Evolutionary conservation across 2,329 filamentous ascomycete species (phyloP).

Genomic region (Lasiodiplodia citricola): DNA sequence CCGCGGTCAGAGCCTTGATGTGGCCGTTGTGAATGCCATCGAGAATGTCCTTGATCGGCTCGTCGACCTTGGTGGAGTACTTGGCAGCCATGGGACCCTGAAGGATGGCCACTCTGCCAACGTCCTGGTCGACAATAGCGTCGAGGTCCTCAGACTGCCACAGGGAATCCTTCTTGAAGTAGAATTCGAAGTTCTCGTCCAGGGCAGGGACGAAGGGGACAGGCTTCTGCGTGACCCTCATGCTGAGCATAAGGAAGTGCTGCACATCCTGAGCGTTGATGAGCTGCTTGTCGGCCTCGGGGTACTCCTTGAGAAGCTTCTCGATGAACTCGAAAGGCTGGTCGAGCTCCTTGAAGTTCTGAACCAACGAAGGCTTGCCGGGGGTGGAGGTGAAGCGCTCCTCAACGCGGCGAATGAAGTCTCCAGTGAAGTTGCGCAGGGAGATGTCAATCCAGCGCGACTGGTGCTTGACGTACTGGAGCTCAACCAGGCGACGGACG

Average conservation of each 20-base stretch:
- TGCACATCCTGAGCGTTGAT: conserved; percentile 99
- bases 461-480: conserved; percentile 54
- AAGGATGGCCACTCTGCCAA: conserved; percentile 92
- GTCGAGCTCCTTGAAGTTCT: conserved; percentile 87
- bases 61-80: conserved; percentile 87
- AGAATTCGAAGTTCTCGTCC: conserved; percentile 97
- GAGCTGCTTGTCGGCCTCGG: conserved; percentile 85
- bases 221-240: conserved; percentile 91
- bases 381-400: conserved; percentile 84
- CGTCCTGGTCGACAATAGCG: conserved; percentile 93
- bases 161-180: conserved; percentile 99
- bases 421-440: conserved; percentile 80
- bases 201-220: conserved; percentile 95
- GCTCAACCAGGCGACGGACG: conserved; percentile 51
- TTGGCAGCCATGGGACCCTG: conserved; percentile 92
- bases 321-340: conserved; percentile 80
- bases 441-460: conserved; percentile 63
- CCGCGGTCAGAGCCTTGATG: conserved; percentile 77
- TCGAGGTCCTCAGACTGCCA: conserved; percentile 99
- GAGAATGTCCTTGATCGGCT: conserved; percentile 93
- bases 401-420: conserved; percentile 96
- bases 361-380: conserved; percentile 79
- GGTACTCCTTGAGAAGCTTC: conserved; percentile 80
- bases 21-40: conserved; percentile 89
- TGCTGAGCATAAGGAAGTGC: conserved; percentile 91